Percentiles rank a stretch among this genome's conserved stretches.
phyloP scores from a whole-genome alignment of 345 rosid species.

The Noccaea caerulescens region DNA sequence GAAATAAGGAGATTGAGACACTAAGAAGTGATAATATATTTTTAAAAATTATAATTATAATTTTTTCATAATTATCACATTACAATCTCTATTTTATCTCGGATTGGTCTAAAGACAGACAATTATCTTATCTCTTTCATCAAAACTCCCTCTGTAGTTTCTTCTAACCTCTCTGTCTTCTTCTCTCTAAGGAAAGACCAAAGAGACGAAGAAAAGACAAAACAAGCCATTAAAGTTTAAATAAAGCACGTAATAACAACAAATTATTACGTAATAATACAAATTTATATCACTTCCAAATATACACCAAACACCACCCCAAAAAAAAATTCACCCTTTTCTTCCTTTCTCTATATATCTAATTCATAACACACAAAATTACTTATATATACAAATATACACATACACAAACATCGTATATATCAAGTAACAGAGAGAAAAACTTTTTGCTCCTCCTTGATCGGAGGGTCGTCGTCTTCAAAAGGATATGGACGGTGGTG shows the following conservation, averaged over 20 bases:
- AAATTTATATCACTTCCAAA: constrained; percentile 29
- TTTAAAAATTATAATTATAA: neutral
- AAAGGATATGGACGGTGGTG: constrained; percentile 41
- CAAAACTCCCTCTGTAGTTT: constrained; percentile 11
- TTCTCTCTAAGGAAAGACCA: constrained; percentile 27
- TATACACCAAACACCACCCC: constrained; percentile 34
- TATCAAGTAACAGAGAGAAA: constrained; percentile 33
- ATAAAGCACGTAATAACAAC: constrained; percentile 45
- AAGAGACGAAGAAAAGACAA: constrained; percentile 37
- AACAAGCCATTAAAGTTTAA: constrained; percentile 30
- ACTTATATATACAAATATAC: constrained; percentile 37
- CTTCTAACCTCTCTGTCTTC: constrained; percentile 33
- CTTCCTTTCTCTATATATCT: constrained; percentile 38
- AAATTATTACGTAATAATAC: constrained; percentile 41
- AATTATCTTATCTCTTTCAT: constrained; percentile 19
- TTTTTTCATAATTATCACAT: neutral
- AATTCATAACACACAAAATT: constrained; percentile 29
- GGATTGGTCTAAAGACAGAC: constrained; percentile 18
- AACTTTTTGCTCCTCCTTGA: constrained; percentile 32
- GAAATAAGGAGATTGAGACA: neutral
- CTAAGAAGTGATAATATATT: neutral
- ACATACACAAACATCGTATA: constrained; percentile 36
- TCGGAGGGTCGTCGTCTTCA: constrained; percentile 36
- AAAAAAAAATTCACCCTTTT: constrained; percentile 18
- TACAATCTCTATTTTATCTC: constrained; percentile 7